Evolutionary conservation across 2,329 filamentous ascomycete species (phyloP), one percentile per base, ranked within the genome.

Genomic region (Sordariomycetes sp.): DNA sequence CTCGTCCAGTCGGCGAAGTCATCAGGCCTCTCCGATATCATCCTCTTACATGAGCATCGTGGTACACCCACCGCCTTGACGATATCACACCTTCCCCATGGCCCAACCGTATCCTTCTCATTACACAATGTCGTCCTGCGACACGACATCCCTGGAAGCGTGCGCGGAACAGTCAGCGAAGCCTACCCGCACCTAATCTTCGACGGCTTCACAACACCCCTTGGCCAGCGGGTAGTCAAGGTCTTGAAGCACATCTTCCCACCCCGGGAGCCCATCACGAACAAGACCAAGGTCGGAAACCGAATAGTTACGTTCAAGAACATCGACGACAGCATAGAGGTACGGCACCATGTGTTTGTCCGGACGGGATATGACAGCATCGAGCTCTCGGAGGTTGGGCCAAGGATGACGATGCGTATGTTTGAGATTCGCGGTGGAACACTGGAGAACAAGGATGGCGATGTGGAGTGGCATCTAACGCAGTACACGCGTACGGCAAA

Each of bases 111-210:
- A 7, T 87, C 82, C 8, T 94, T 94, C 59, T 87, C 81, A 5
- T 66, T 95, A 14, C 86, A 94, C 57, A 96, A 98, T 44, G 90
- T 96, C 4, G 82, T 95, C 8, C 67, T 98, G 33, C 79, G 92
- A 29, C 85, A 88, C 39, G 92, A 98, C 54, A 94, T 98, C 15
- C 90, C 92, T 2, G 87, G 92, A 43, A 77, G 82, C 27, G 76
- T 86, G 8, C 75, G 84, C 38, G 92, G 92, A 31, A 94, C 87
- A 2, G 86, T 95, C 31, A 86, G 79, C 41, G 92, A 98, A 60
- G 82, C 79, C 24, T 98, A 95, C 48, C 92, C 92, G 0, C 90
- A 96, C 51, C 68, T 98, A 3, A 85, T 98, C 42, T 96, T 98
- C 48, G 92, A 98, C 50, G 87, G 87, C 3, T 96, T 98, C 61